Base-by-base conservation (phyloP, 2,329 filamentous ascomycete species). In the Sodiomyces alkalinus region DNA sequence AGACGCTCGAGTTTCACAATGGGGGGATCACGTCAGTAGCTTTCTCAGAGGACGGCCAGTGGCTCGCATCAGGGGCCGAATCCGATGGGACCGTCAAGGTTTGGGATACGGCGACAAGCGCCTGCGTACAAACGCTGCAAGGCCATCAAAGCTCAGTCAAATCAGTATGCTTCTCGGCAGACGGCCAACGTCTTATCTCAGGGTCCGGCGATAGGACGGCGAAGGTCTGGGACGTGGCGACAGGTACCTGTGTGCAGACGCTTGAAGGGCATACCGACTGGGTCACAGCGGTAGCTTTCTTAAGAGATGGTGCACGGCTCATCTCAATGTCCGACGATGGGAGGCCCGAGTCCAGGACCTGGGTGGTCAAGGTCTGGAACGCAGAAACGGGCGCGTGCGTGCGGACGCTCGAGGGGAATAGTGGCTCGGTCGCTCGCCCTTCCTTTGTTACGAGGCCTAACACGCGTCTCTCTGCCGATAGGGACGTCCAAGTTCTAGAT, bases 391-490 rank as follows among this genome's bases (percentile, higher is more conserved):
- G 23, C 20, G 21, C 22, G 18, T 35, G 29, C 14, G 17, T 36
- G n/a, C 34, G 41, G 26, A 41, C 31, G 11, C 35, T 40, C n/a
- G 33, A 36, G 12, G 38, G 38, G 6, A 40, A 45, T 26, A 26
- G 16, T 4, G 20, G 11, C 6, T 17, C 5, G 0, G 30, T 41
- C 10, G 8, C n/a, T 12, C 3, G 27, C 15, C 6, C 16, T 34
- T 7, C 19, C 19, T 5, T 31, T 34, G 23, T 34, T 29, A 11
- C 15, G 6, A 14, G 26, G 31, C 19, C 19, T 11, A 24, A 5
- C 12, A 17, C 15, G n/a, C 9, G 31, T 8, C 18, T 16, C 17
- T 34, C 32, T 12, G 26, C 24, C 17, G 31, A 28, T 17, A 4
- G 5, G n/a, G 21, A 34, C n/a, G 6, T 21, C 3, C 27, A 24